Base-by-base conservation (phyloP, 2,329 filamentous ascomycete species). In the Sphaerulina populicola region DNA sequence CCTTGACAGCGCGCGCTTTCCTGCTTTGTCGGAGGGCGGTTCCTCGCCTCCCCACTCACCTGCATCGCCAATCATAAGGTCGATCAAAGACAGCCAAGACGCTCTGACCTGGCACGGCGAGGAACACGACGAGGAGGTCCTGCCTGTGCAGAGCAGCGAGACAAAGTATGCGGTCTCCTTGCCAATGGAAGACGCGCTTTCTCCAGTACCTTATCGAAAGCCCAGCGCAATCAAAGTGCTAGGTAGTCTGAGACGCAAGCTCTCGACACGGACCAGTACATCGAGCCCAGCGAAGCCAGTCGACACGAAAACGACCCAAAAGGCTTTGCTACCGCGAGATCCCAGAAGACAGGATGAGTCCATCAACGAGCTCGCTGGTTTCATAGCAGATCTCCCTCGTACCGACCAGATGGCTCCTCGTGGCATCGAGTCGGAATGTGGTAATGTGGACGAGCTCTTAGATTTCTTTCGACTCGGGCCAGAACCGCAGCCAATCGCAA, bases 281-380 rank as follows among this genome's bases (percentile, higher is more conserved):
- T 30, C 40, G 3, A 50, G 40, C 5, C 40, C 47, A 15, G 35
- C 47, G 7, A 50, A 44, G 21, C 46, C 46, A 33, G 11, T 31
- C 15, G 46, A 37, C 15, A 40, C 37, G 9, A 48, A 42, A 15
- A 23, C 29, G 15, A 42, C 27, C 11, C 15, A n/a, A 15, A 48
- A 33, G 37, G 14, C 30, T 2, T 44, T 53, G 18, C 47, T 33
- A 21, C 51, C 56, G 31, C 53, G 56, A 23, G 53, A 58, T 11
- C 51, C 56, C n/a, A 49, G 53, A 41, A 47, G 54, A 4, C 49
- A 52, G 36, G 53, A 45, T 21, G 52, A 51, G 14, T 52, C 53
- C 7, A 43, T 50, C 4, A 41, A 51, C 4, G 51, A 52, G n/a
- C 44, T 58, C 6, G 52, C 56, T 3, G 44, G 44, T 12, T 58